A percentile compares a stretch with the other conserved stretches of the same genome.
These are phyloP conservation scores for Candida nemodendra DNA, from an alignment of 805 yeast species.

Conservation along the genomic window DNA sequence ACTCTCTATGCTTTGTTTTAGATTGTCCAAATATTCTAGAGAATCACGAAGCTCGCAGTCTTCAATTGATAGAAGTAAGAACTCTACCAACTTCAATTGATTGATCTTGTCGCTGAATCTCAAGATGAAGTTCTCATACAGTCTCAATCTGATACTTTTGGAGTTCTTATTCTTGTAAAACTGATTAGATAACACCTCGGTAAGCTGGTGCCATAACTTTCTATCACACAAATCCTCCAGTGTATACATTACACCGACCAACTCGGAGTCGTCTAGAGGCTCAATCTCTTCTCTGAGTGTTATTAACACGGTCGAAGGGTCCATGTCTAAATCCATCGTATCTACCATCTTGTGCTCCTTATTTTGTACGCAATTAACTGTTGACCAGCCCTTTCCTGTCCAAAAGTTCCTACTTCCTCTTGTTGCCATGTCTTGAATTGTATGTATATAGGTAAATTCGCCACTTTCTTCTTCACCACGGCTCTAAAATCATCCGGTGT, in stretches of 20 bases:
- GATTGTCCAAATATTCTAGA: slow-evolving; percentile 44
- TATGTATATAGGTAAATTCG: too few relatives aligned
- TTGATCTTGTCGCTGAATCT: slow-evolving; percentile 71
- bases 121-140: slow-evolving; percentile 69
- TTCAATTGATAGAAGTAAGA: slow-evolving; percentile 55
- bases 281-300: slow-evolving; percentile 67
- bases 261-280: slow-evolving; percentile 40
- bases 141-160: slow-evolving; percentile 54
- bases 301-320: slow-evolving; percentile 50
- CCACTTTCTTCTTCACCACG: too few relatives aligned
- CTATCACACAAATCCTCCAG: slow-evolving; percentile 86
- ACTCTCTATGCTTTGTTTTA: slow-evolving; percentile 46
- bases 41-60: slow-evolving; percentile 46
- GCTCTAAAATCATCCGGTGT: too few relatives aligned
- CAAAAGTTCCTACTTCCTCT: too few relatives aligned
- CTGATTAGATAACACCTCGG: slow-evolving; percentile 55
- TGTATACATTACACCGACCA: slow-evolving; percentile 58
- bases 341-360: slow-evolving; percentile 7
- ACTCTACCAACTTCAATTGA: slow-evolving; percentile 74
- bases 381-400: too few relatives aligned
- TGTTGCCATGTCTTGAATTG: too few relatives aligned
- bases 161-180: slow-evolving; percentile 59
- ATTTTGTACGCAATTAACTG: too few relatives aligned
- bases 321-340: slow-evolving; percentile 28
- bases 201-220: slow-evolving; percentile 93